Evolutionary conservation across 106 monocot species (phyloP).

Genomic region (Dendrobium officinale): DNA sequence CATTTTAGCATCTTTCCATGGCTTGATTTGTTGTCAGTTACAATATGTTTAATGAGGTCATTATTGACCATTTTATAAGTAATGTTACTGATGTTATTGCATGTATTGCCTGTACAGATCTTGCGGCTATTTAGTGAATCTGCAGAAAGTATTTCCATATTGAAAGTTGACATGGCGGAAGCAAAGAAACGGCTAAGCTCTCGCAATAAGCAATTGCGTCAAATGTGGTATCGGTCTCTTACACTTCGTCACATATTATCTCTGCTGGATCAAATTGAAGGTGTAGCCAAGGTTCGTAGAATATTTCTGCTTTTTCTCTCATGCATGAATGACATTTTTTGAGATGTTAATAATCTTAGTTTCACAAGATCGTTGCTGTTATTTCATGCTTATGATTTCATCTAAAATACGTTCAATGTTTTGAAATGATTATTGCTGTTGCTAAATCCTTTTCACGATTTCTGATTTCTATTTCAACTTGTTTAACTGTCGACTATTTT

Average conservation of each 20-base stretch:
- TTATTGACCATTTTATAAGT: neutral
- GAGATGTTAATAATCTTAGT: neutral
- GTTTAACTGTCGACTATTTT: neutral
- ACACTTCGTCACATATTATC: conserved; percentile 81
- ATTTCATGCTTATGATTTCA: neutral
- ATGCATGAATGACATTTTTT: neutral
- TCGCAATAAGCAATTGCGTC: conserved; percentile 85
- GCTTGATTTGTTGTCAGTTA: neutral
- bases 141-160: conserved; percentile 74
- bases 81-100: neutral
- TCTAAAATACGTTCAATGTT: neutral
- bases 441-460: neutral
- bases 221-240: conserved; percentile 91
- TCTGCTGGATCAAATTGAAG: conserved; percentile 89
- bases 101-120: conserved; percentile 39
- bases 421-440: neutral
- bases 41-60: neutral
- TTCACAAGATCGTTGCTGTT: neutral
- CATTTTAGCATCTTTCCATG: neutral
- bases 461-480: neutral
- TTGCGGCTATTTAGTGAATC: conserved; percentile 94
- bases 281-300: conserved; percentile 64
- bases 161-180: conserved; percentile 88
- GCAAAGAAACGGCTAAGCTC: conserved; percentile 80
- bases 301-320: neutral